Evolutionary conservation across 2,329 filamentous ascomycete genomes (phyloP).

Genomic region (Incumbomyces lentus): DNA sequence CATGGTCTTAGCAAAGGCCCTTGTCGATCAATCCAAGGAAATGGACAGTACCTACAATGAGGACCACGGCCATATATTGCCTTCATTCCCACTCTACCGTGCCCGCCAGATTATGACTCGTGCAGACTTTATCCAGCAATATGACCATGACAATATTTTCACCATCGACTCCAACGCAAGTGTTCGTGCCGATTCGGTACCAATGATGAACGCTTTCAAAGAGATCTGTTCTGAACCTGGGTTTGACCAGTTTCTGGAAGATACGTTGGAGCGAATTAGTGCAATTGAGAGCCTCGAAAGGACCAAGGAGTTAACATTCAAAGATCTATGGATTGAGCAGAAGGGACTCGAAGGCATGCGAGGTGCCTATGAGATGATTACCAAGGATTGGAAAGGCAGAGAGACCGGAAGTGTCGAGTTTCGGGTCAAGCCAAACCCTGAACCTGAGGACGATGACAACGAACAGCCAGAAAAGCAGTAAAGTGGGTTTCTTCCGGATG

Average conservation of each 20-base stretch:
- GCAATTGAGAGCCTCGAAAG: slow-evolving; percentile 88
- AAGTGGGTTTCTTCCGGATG: too few relatives aligned
- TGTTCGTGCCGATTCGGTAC: slow-evolving; percentile 86
- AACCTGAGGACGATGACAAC: background rate
- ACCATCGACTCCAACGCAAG: slow-evolving; percentile 79
- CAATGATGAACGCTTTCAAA: slow-evolving; percentile 87
- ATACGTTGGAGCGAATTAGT: slow-evolving; percentile 72
- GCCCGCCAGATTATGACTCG: slow-evolving; percentile 91
- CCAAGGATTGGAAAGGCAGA: slow-evolving; percentile 37
- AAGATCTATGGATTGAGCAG: slow-evolving; percentile 70
- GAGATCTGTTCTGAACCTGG: slow-evolving; percentile 67
- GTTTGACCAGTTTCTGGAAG: slow-evolving; percentile 73
- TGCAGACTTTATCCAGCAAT: slow-evolving; percentile 82
- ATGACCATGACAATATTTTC: slow-evolving; percentile 91
- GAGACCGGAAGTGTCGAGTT: slow-evolving; percentile 40
- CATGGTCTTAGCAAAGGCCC: slow-evolving; percentile 82
- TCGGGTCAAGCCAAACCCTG: slow-evolving; percentile 26
- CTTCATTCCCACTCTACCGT: slow-evolving; percentile 68
- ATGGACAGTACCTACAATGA: slow-evolving; percentile 58
- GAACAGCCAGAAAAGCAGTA: background rate
- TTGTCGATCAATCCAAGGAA: slow-evolving; percentile 70
- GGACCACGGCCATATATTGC: slow-evolving; percentile 61
- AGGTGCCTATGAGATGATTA: slow-evolving; percentile 62
- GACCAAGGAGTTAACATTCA: slow-evolving; percentile 90
- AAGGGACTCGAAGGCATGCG: slow-evolving; percentile 14